phyloP scores from a whole-genome alignment of 2,329 filamentous ascomycete genomes.

The Cytospora leucostoma region DNA sequence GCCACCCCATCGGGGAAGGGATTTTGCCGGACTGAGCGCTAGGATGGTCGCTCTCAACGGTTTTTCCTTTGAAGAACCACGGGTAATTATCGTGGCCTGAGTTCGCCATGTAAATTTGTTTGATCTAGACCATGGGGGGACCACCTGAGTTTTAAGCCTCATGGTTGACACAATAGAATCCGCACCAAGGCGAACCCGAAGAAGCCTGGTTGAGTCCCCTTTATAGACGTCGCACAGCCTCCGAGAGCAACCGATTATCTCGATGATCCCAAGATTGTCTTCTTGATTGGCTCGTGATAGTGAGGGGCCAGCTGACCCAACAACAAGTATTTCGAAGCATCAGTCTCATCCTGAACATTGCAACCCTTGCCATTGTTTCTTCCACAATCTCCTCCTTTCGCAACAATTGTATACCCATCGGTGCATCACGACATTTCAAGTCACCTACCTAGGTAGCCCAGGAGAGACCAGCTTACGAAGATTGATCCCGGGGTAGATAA shows the following conservation, averaged over 20 bases:
- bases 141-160: background rate
- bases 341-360: background rate
- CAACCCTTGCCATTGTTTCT: background rate
- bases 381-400: background rate
- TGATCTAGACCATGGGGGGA: background rate
- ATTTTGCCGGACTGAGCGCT: background rate
- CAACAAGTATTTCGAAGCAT: background rate
- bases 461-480: constrained; percentile 5
- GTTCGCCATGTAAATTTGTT: background rate
- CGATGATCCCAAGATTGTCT: constrained; percentile 7
- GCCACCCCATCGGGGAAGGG: too few relatives aligned
- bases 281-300: constrained; percentile 16
- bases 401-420: background rate
- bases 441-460: constrained; percentile 1
- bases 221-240: constrained; percentile 4
- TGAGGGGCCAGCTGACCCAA: constrained; percentile 16
- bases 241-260: background rate
- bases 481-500: constrained; percentile 27
- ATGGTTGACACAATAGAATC: background rate
- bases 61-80: background rate
- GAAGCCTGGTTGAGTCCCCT: background rate
- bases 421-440: background rate
- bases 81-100: constrained; percentile 2
- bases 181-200: background rate
- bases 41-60: constrained; percentile 22